phyloP scores from a whole-genome alignment of 768 basidiomycete genomes.

The Phaeotremella fagi region DNA sequence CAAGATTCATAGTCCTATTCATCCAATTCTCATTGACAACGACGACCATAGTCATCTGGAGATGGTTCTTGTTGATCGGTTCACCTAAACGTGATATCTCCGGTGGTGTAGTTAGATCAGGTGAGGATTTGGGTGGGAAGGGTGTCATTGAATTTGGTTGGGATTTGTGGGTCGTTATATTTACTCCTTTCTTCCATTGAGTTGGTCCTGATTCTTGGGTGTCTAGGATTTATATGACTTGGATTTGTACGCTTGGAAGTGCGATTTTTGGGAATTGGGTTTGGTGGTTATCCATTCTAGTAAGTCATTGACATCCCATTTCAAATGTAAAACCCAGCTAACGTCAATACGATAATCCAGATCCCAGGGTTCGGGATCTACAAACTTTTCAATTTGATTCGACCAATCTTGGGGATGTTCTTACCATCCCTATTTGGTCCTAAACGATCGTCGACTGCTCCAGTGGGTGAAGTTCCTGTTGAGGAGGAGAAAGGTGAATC shows the following conservation, averaged over 20 bases:
- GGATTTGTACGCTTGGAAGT: conserved; percentile 39
- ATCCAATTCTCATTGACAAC: conserved; percentile 24
- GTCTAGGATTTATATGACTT: conserved; percentile 43
- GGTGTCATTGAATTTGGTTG: conserved; percentile 44
- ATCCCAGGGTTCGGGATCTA: conserved; percentile 42
- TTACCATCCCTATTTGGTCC: conserved; percentile 39
- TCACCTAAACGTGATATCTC: conserved; percentile 24
- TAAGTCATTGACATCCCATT: conserved; percentile 10
- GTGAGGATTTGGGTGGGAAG: conserved; percentile 41
- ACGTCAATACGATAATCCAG: conserved; percentile 15
- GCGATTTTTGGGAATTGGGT: conserved; percentile 41
- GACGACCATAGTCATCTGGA: conserved; percentile 30
- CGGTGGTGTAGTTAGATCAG: conserved; percentile 23
- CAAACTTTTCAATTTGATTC: conserved; percentile 37
- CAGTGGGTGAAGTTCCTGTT: not conserved
- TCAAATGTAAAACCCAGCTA: not conserved
- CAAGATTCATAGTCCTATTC: conserved; percentile 13
- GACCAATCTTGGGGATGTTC: conserved; percentile 41
- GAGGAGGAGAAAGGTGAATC: conserved; percentile 24
- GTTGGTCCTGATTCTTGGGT: not conserved
- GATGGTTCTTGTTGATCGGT: conserved; percentile 39
- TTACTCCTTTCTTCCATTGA: not conserved
- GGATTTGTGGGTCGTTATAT: conserved; percentile 42
- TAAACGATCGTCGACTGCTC: conserved; percentile 14
- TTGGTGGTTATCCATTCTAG: conserved; percentile 44